Evolutionary conservation across 1,284 basidiomycete genomes (phyloP).

Genomic region (Sanghuangporus sanghuang): DNA sequence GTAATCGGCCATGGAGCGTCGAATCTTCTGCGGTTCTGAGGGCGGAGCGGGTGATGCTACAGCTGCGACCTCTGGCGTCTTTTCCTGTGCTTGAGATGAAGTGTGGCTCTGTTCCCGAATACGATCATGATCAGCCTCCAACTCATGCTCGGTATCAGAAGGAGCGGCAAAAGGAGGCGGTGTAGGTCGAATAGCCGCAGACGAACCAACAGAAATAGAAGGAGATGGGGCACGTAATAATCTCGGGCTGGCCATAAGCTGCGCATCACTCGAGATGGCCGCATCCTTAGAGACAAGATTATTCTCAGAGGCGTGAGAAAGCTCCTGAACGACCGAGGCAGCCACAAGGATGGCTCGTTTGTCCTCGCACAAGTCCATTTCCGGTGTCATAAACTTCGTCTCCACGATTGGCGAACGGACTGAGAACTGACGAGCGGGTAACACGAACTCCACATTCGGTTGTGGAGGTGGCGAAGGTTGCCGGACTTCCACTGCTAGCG

Average conservation of each 20-base stretch:
- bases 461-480: not conserved
- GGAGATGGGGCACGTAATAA: constrained; percentile 3
- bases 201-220: not conserved
- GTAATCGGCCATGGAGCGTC: constrained; percentile 29
- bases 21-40: constrained; percentile 3
- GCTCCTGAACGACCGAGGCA: not conserved
- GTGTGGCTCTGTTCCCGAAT: not conserved
- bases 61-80: not conserved
- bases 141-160: not conserved
- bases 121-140: not conserved
- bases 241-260: not conserved
- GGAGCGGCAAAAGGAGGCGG: not conserved
- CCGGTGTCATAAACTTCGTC: not conserved
- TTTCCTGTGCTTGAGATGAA: not conserved
- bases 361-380: not conserved
- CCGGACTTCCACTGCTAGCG: not conserved
- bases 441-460: not conserved
- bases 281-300: not conserved
- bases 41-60: not conserved
- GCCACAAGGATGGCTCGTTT: not conserved
- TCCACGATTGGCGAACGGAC: not conserved
- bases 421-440: not conserved
- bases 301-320: not conserved
- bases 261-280: not conserved
- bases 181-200: not conserved